These are phyloP conservation scores for Sesbania bispinosa DNA, from an alignment of 306 rosid genomes.

Conservation along the genomic window DNA sequence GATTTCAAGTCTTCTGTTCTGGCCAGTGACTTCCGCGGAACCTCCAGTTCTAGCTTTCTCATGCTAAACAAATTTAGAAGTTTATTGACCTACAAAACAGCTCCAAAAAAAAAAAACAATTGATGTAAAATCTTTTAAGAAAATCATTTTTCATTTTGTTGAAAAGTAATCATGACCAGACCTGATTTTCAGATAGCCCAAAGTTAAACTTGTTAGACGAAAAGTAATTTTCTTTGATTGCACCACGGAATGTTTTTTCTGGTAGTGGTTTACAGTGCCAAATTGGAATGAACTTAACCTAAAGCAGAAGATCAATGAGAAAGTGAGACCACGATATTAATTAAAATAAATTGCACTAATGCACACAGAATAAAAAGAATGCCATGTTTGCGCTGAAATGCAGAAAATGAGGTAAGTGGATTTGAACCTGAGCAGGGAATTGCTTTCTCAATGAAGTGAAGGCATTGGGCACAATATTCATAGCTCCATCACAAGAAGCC, in stretches of 20 bases:
- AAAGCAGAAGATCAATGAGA: conserved; percentile 1
- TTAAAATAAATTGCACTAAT: not conserved
- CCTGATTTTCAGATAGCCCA: conserved; percentile 70
- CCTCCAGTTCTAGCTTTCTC: conserved; percentile 23
- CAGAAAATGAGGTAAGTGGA: not conserved
- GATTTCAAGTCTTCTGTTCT: conserved; percentile 14
- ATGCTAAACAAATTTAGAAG: conserved; percentile 46
- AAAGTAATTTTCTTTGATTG: conserved; percentile 56
- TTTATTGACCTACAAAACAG: conserved; percentile 39
- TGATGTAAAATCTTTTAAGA: not conserved
- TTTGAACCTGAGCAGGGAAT: conserved; percentile 67
- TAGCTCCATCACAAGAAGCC: conserved; percentile 48
- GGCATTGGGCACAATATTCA: conserved; percentile 46
- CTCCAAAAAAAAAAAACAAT: not conserved
- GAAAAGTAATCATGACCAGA: conserved; percentile 29
- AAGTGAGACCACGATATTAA: not conserved
- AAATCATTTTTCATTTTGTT: not conserved
- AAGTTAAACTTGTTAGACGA: conserved; percentile 44
- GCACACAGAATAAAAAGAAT: conserved; percentile 12
- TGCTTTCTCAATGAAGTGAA: conserved; percentile 34
- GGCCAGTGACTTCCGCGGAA: conserved; percentile 12
- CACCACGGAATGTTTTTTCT: conserved; percentile 42
- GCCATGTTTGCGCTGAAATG: not conserved
- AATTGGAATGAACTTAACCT: conserved; percentile 48
- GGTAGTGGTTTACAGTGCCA: conserved; percentile 60